Conservation (phyloP, 306 rosid genomes). For the Pyrus betulifolia region DNA sequence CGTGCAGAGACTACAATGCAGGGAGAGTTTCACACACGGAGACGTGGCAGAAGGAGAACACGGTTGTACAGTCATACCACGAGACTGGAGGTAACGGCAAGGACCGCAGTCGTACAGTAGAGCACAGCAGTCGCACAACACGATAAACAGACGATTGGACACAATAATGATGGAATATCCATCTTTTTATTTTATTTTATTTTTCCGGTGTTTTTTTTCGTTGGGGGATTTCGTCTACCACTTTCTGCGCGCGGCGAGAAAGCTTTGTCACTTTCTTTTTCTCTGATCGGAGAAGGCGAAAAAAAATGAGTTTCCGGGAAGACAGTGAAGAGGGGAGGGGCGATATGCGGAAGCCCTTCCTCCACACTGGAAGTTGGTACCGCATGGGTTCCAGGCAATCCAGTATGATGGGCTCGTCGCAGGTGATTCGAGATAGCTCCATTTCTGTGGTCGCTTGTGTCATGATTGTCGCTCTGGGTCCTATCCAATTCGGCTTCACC, state of each 20-base stretch:
- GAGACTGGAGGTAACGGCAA: background rate
- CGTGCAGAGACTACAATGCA: background rate
- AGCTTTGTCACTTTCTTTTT: background rate
- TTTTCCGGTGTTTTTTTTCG: background rate
- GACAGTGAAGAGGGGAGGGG: constrained; percentile 69
- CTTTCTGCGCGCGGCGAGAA: background rate
- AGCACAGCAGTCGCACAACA: background rate
- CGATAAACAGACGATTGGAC: background rate
- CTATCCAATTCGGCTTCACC: constrained; percentile 94
- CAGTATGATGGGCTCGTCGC: constrained; percentile 72
- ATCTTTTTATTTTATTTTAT: background rate
- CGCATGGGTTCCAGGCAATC: constrained; percentile 68
- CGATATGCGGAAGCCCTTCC: constrained; percentile 79
- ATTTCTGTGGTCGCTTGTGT: constrained; percentile 86
- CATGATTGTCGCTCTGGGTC: constrained; percentile 90
- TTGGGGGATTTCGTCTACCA: constrained; percentile 4
- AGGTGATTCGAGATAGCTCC: constrained; percentile 66
- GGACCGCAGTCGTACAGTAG: background rate
- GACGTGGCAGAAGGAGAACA: background rate
- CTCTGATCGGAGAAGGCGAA: constrained; percentile 4
- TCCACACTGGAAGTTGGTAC: constrained; percentile 96
- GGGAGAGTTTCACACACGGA: background rate
- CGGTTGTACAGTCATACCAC: background rate
- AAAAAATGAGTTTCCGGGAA: constrained; percentile 56
- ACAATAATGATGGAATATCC: background rate